Base-by-base conservation (phyloP, 345 rosid species). In the Kandelia obovata region DNA sequence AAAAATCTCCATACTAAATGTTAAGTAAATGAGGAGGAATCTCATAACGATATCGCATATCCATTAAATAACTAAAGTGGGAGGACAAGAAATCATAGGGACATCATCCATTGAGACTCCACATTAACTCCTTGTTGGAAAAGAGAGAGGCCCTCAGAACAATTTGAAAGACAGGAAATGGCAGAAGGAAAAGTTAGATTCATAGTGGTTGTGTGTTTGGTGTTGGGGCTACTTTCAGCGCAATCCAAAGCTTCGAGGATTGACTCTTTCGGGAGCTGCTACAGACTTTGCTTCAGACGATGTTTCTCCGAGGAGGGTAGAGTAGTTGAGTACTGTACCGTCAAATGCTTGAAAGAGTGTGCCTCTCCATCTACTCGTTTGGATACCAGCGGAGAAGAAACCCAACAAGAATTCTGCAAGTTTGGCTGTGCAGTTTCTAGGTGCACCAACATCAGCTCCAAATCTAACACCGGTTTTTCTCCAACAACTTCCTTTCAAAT, bases 381-480 rank as follows among this genome's bases (percentile, higher is more conserved):
- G 34, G 6, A 31, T 21, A 26, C 4, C 2, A 56, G 9, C 9
- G 27, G 15, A 27, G 7, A 28, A 28, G 63, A 65, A 52, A 57
- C 64, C 15, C 57, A n/a, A 23, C 39, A 62, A 0, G 37, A 62
- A 67, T 81, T 67, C 74, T 85, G 89, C 77, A 78, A 67, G 63
- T 75, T 83, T 62, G 78, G 84, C 0, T 85, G 87, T 53, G 81
- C 89, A 51, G 47, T 62, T 8, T 65, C 82, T 69, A 26, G 61
- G 34, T 85, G 89, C 68, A 20, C 81, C 32, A 58, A 67, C 20
- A 1, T 78, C 76, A 85, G 84, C 80, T 62, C 87, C 69, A 69
- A 19, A 53, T 46, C 67, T 4, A 53, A 83, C 51, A 81, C 85
- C 4, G 75, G 85, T 81, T 0, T 11, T 15, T 21, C 15, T 64